Base-by-base conservation (phyloP, 83 land plant species). In the Diphasiastrum complanatum region DNA sequence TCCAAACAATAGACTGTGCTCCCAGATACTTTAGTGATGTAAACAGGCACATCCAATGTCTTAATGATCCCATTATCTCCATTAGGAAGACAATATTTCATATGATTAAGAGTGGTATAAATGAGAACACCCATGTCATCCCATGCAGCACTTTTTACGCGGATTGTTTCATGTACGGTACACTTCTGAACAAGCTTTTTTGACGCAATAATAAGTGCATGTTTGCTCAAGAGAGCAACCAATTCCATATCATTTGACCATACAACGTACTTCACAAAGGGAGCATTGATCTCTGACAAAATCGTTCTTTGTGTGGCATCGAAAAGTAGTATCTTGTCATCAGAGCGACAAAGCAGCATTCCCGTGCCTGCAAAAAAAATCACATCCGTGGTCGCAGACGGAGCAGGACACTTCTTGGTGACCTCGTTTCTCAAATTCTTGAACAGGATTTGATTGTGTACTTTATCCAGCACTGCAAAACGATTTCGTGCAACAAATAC, bases 61-160 rank as follows among this genome's bases (percentile, higher is more conserved):
- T 47, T 72, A 69, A 84, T 82, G 14, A 80, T 84, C 6, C 88
- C 88, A 68, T 60, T 73, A 51, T 84, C 88, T 33, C 88, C 87
- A 72, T 84, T 84, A 23, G 87, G 87, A 26, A 84, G 74, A 66
- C 87, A 84, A 60, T 84, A 81, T 47, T 84, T 84, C 36, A 83
- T 74, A 61, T 83, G 87, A 48, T 75, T 83, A 31, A 83, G 54
- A 49, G 87, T 84, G 11, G 85, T 70, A 47, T 84, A 84, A 10
- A 84, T 78, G 64, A 81, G 75, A 19, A 84, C 78, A 24, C 85
- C 86, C 63, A 71, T 74, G 26, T 78, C 86, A 75, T 84, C 87
- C 87, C 87, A 83, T 5, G 82, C 85, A 14, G 84, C 87, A 74
- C 85, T 78, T 62, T 83, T 83, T 23, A 83, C 79, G 60, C 85